These are phyloP conservation scores for Hypoxylon fragiforme DNA, from an alignment of 495 filamentous ascomycete species.

Conservation along the genomic window DNA sequence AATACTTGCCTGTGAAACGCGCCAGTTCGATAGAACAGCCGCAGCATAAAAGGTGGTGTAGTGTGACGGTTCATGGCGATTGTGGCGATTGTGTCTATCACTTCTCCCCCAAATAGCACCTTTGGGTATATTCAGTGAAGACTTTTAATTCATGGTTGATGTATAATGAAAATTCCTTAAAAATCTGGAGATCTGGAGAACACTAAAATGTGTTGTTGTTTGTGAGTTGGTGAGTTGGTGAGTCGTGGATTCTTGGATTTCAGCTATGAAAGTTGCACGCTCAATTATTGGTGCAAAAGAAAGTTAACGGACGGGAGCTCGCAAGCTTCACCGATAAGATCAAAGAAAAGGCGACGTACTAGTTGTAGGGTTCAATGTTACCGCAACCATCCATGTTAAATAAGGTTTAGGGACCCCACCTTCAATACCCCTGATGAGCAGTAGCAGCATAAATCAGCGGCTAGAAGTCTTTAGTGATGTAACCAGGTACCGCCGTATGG, in stretches of 20 bases:
- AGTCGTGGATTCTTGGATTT: too few species aligned
- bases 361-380: neutral
- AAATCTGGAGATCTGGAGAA: too few species aligned
- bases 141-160: constrained; percentile 27
- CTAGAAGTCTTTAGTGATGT: too few species aligned
- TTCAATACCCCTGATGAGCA: neutral
- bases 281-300: constrained; percentile 5
- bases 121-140: constrained; percentile 10
- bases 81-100: too few species aligned
- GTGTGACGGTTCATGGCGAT: constrained; percentile 61
- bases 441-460: neutral
- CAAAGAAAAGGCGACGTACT: neutral
- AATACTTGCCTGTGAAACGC: constrained; percentile 67
- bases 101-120: constrained; percentile 21
- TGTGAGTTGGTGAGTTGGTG: constrained; percentile 1
- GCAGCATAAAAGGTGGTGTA: constrained; percentile 85
- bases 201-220: neutral
- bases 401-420: constrained; percentile 14
- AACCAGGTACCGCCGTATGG: too few species aligned
- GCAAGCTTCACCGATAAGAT: constrained; percentile 25
- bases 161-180: too few species aligned
- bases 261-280: constrained; percentile 1
- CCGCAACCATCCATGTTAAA: constrained; percentile 7
- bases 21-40: constrained; percentile 79
- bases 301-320: constrained; percentile 27